Evolutionary conservation across 1,284 basidiomycete species (phyloP).

Genomic region (Heterobasidion irregulare): DNA sequence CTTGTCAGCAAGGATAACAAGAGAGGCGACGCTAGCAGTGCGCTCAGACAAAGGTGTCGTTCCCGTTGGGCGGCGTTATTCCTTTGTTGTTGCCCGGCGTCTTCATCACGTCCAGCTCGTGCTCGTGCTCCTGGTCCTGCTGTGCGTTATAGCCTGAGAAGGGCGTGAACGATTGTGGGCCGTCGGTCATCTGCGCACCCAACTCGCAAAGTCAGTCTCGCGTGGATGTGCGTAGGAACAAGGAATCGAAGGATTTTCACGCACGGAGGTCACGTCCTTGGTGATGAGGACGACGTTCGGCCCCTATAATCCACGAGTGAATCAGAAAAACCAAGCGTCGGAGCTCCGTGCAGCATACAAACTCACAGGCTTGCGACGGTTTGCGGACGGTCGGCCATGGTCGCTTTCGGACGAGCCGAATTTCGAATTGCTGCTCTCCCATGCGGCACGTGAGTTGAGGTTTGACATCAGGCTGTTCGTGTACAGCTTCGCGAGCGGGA

Average conservation of each 20-base stretch:
- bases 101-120: too few relatives aligned
- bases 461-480: constrained; percentile 34
- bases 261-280: not conserved
- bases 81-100: too few relatives aligned
- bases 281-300: not conserved
- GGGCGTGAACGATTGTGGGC: too few relatives aligned
- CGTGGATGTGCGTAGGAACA: not conserved
- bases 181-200: too few relatives aligned
- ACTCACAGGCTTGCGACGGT: not conserved
- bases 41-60: too few relatives aligned
- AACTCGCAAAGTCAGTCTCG: not conserved
- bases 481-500: constrained; percentile 34
- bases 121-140: too few relatives aligned
- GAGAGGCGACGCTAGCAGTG: too few relatives aligned
- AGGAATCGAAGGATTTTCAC: not conserved
- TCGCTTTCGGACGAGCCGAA: not conserved
- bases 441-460: constrained; percentile 27
- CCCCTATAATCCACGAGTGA: not conserved
- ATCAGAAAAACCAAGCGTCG: not conserved
- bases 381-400: not conserved
- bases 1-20: too few relatives aligned
- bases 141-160: too few relatives aligned
- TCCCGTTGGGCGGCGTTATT: too few relatives aligned
- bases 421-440: constrained; percentile 11
- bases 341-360: not conserved